phyloP scores from a whole-genome alignment of 1,284 basidiomycete species.

The Agaricales sp. region DNA sequence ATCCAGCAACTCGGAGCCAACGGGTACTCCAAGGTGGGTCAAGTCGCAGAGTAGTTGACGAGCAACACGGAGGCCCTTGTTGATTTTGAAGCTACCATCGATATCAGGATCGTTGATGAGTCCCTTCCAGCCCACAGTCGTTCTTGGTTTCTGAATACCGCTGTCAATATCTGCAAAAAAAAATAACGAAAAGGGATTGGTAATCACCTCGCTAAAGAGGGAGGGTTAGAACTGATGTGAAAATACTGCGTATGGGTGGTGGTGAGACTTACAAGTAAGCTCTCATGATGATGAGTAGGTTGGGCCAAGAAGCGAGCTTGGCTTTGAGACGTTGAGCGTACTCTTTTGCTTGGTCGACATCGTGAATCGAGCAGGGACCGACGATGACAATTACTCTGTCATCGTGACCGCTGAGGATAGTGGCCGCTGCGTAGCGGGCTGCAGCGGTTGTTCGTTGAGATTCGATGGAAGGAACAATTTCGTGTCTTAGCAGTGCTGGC shows the following conservation, averaged over 20 bases:
- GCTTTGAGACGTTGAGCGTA: conserved; percentile 75
- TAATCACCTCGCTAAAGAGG: conserved; percentile 36
- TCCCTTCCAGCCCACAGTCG: conserved; percentile 86
- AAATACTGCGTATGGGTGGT: conserved; percentile 9
- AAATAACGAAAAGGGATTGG: too few relatives aligned
- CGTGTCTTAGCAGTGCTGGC: conserved; percentile 81
- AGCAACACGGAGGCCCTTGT: conserved; percentile 86
- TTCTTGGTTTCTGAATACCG: conserved; percentile 63
- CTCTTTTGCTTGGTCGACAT: conserved; percentile 79
- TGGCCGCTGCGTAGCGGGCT: conserved; percentile 70
- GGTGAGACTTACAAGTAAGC: conserved; percentile 77
- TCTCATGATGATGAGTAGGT: conserved; percentile 90
- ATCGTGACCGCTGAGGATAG: conserved; percentile 75
- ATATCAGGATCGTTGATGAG: conserved; percentile 88
- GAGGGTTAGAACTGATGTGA: conserved; percentile 4
- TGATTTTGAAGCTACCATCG: conserved; percentile 93
- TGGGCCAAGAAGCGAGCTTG: conserved; percentile 60
- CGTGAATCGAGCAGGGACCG: conserved; percentile 96
- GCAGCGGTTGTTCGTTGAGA: conserved; percentile 66
- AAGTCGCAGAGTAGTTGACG: conserved; percentile 87
- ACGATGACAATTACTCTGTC: conserved; percentile 84
- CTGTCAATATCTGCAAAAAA: conserved; percentile 8
- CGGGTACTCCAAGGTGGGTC: conserved; percentile 81
- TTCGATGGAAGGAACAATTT: conserved; percentile 51
- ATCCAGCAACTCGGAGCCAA: conserved; percentile 92